A percentile compares a stretch with the other conserved stretches of the same genome.
phyloP scores from a whole-genome alignment of 306 rosid species.

The Malus orientalis region DNA sequence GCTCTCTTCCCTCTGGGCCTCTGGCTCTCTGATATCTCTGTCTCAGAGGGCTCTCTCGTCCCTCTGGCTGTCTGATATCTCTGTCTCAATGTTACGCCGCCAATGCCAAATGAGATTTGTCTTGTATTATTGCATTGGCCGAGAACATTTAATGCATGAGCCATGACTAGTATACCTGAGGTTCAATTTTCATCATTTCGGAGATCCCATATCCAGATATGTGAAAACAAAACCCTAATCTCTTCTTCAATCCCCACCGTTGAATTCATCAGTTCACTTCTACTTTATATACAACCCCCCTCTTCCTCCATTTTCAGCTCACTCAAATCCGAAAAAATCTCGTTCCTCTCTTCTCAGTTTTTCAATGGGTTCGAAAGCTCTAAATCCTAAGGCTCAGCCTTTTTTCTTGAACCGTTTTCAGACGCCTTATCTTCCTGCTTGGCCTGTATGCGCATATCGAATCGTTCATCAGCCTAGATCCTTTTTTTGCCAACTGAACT shows the following conservation, averaged over 20 bases:
- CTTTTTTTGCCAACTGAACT: not conserved
- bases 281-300: not conserved
- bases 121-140: too few relatives aligned
- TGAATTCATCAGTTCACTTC: not conserved
- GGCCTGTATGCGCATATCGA: not conserved
- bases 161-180: not conserved
- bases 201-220: not conserved
- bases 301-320: not conserved
- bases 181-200: conserved; percentile 14
- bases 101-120: not conserved
- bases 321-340: not conserved
- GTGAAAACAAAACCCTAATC: too few relatives aligned
- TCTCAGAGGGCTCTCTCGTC: not conserved
- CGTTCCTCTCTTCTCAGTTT: too few relatives aligned
- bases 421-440: not conserved
- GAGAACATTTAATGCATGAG: not conserved
- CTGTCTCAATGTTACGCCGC: not conserved
- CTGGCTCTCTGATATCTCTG: not conserved
- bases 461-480: not conserved
- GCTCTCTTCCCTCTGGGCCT: not conserved
- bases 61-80: not conserved
- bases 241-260: not conserved
- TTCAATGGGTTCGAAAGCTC: not conserved
- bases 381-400: conserved; percentile 10
- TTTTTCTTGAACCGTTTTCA: not conserved